phyloP scores from a whole-genome alignment of 139 green algal genomes.

The Asterochloris sp. region DNA sequence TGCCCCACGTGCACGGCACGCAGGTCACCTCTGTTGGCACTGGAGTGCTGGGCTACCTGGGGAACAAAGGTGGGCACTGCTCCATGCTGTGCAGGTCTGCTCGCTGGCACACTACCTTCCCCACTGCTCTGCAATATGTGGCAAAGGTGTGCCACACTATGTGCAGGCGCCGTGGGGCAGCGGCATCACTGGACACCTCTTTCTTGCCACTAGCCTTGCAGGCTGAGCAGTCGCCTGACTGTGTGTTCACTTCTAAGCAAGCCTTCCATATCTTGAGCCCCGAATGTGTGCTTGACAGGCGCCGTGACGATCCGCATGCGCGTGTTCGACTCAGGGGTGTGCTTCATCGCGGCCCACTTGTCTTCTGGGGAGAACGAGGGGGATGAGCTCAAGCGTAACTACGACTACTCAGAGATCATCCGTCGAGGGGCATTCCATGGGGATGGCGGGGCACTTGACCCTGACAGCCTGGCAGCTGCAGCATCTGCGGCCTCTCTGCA shows the following conservation, averaged over 20 bases:
- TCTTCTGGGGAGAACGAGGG: constrained; percentile 42
- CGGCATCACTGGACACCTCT: too few species aligned
- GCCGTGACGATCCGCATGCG: constrained; percentile 65
- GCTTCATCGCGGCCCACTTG: constrained; percentile 66
- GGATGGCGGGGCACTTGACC: not conserved
- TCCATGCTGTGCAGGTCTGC: too few species aligned
- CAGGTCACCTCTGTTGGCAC: constrained; percentile 57
- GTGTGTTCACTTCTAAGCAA: too few species aligned
- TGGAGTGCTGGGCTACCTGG: constrained; percentile 73
- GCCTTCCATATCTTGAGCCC: too few species aligned
- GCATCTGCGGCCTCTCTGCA: too few species aligned
- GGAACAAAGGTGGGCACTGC: constrained; percentile 70
- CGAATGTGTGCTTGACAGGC: constrained; percentile 27
- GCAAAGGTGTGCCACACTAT: too few species aligned
- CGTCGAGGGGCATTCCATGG: constrained; percentile 44
- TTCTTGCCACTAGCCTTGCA: too few species aligned
- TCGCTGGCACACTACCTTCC: too few species aligned
- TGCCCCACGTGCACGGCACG: constrained; percentile 59
- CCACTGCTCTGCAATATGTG: too few species aligned
- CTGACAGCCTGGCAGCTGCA: not conserved
- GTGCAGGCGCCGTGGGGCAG: too few species aligned
- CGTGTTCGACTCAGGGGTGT: constrained; percentile 59
- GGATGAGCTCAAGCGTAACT: constrained; percentile 66
- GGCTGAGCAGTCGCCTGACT: too few species aligned
- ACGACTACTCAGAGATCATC: constrained; percentile 60